Base-by-base conservation (phyloP, 2,329 filamentous ascomycete genomes). In the Calonectria naviculata region DNA sequence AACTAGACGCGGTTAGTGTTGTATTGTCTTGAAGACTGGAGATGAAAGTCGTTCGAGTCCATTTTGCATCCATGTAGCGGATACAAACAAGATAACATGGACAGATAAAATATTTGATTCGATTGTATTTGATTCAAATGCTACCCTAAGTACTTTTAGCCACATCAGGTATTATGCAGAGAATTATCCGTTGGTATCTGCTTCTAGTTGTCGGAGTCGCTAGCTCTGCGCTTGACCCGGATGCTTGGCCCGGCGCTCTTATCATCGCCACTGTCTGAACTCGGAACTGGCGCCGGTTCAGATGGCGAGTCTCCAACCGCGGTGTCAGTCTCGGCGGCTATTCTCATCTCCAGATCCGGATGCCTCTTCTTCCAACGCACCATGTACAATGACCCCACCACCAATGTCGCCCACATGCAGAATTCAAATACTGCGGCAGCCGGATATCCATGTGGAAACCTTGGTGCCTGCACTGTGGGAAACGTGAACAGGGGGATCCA, bases 401-500 rank as follows among this genome's bases (percentile, higher is more conserved):
- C 79, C 28, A 80, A 61, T 4, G 76, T 71, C 1, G 71, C 73
- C 78, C 78, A 80, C 78, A 79, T 80, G 17, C 70, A 66, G 17
- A 79, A 74, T 21, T 78, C 73, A 54, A 80, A 80, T 1, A 73
- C 78, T 2, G 75, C 72, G 0, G 77, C 72, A 4, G 78, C 78
- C 12, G 77, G 76, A 41, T 80, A 80, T n/a, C 78, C 78, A 28
- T 79, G 66, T 2, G 73, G 77, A 31, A 74, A 80, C 6, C 72
- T 58, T 2, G 78, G 78, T 1, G 78, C 78, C 46, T 80, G 70
- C 3, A 79, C 77, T 5, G 78, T 77, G 6, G 78, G 78, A 47
- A 78, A 79, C 0, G 78, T 80, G 68, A 80, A 80, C 1, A 80
- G 72, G 3, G 78, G 78, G 13, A 80, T 68, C 78, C 78, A 80